These are phyloP conservation scores for Zostera marina DNA, from an alignment of 116 monocot genomes.

Conservation along the genomic window DNA sequence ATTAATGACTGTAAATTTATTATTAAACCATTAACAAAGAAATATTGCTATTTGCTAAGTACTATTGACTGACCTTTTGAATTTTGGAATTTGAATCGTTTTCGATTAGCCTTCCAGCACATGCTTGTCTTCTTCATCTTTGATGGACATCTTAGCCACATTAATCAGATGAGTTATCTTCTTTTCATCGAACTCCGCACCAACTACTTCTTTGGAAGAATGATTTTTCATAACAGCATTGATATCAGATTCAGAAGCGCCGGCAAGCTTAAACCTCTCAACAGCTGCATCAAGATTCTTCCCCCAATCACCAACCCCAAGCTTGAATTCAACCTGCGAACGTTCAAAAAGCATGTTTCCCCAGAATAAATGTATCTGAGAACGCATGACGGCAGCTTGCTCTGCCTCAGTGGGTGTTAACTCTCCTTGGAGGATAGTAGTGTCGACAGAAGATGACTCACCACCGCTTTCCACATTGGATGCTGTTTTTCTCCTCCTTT, in stretches of 20 bases:
- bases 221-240: constrained; percentile 78
- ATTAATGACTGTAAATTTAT: no score
- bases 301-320: constrained; percentile 60
- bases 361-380: constrained; percentile 99
- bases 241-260: constrained; percentile 86
- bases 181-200: constrained; percentile 31
- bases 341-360: constrained; percentile 98
- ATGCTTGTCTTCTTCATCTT: constrained; percentile 26
- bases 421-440: constrained; percentile 23
- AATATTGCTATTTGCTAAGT: no score
- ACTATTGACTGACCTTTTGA: not conserved
- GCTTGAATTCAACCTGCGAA: constrained; percentile 88
- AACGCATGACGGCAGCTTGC: no score
- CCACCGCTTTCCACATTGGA: constrained; percentile 7
- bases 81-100: not conserved
- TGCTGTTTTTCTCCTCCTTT: constrained; percentile 44
- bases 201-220: constrained; percentile 39
- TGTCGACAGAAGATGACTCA: no score
- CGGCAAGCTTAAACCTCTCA: constrained; percentile 89
- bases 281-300: constrained; percentile 76
- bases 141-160: constrained; percentile 7
- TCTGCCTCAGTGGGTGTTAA: constrained; percentile 52
- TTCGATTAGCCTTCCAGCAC: not conserved
- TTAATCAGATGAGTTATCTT: constrained; percentile 12
- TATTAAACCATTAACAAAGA: no score